Conservation (phyloP, 257 asterid species). For the Linderniella brevidens region DNA sequence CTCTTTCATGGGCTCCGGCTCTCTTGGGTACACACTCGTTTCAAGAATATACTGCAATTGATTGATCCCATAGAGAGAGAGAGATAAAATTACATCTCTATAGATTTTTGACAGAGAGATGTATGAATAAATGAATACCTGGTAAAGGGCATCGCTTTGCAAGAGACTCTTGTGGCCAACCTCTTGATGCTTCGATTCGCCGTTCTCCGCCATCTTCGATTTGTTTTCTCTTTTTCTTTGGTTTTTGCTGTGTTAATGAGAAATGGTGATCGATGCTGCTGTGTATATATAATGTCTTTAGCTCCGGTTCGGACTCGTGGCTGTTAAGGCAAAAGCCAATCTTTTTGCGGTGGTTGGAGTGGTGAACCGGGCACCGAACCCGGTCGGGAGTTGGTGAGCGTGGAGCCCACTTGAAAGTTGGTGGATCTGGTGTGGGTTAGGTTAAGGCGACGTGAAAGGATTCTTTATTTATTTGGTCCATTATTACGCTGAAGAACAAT, state of each 20-base stretch:
- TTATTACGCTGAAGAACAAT: too few species aligned
- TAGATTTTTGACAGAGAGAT: too few species aligned
- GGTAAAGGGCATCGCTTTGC: constrained; percentile 71
- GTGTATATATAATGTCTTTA: not conserved
- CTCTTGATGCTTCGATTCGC: constrained; percentile 43
- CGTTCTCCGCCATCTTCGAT: constrained; percentile 20
- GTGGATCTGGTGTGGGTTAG: too few species aligned
- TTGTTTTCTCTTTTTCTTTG: constrained; percentile 2
- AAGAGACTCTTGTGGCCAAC: constrained; percentile 87
- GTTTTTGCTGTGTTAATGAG: not conserved
- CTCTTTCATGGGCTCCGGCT: constrained; percentile 84
- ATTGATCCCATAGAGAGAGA: not conserved
- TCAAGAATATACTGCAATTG: constrained; percentile 55
- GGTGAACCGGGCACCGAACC: constrained; percentile 13
- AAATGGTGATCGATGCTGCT: constrained; percentile 5
- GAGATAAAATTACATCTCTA: too few species aligned
- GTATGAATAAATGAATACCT: constrained; percentile 15
- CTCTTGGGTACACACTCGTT: constrained; percentile 80
- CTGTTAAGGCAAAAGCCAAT: too few species aligned
- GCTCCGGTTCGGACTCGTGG: not conserved
- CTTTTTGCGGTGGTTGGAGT: constrained; percentile 15
- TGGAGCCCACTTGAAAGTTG: not conserved
- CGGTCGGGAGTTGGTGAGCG: constrained; percentile 3
- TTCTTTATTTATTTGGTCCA: too few species aligned
- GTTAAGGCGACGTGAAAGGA: too few species aligned